A percentile compares a stretch with the other conserved stretches of the same genome.
Evolutionary conservation across 768 basidiomycete genomes (phyloP).

Genomic region (Cyclocybe aegerita): DNA sequence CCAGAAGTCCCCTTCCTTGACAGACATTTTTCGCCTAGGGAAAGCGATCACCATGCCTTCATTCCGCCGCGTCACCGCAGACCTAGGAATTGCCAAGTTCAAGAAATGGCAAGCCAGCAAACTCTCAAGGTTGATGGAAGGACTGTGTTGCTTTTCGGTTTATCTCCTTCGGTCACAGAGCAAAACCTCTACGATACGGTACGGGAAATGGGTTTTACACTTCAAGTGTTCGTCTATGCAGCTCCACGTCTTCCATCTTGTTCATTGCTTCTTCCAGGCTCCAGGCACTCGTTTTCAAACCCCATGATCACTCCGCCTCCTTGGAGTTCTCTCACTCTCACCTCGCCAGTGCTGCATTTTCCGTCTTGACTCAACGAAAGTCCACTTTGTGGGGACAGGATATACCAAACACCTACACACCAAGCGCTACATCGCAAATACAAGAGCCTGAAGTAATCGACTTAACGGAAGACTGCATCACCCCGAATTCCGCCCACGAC

Average conservation of each 20-base stretch:
- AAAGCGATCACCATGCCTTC: neutral
- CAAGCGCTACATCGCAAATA: neutral
- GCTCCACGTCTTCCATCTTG: neutral
- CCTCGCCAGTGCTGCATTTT: conserved; percentile 13
- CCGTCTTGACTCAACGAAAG: conserved; percentile 7
- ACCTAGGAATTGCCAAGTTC: conserved; percentile 4
- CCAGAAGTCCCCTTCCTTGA: neutral
- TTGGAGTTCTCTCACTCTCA: conserved; percentile 12
- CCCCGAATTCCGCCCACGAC: neutral
- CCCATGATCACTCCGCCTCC: neutral
- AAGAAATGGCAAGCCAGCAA: neutral
- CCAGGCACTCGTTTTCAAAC: neutral
- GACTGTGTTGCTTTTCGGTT: neutral
- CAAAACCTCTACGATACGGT: neutral
- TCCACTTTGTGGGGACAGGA: neutral
- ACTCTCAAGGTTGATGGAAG: neutral
- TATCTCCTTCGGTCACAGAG: neutral
- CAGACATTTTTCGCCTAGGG: neutral
- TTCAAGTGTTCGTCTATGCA: conserved; percentile 2
- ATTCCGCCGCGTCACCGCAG: conserved; percentile 10
- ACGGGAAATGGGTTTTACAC: conserved; percentile 1
- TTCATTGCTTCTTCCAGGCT: neutral
- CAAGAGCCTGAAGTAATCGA: conserved; percentile 2
- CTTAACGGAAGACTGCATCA: neutral
- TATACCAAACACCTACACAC: neutral